A percentile compares a stretch with the other conserved stretches of the same genome.
These are phyloP conservation scores for Saccharomycopsis guyanensis DNA, from an alignment of 805 yeast genomes.

Conservation along the genomic window DNA sequence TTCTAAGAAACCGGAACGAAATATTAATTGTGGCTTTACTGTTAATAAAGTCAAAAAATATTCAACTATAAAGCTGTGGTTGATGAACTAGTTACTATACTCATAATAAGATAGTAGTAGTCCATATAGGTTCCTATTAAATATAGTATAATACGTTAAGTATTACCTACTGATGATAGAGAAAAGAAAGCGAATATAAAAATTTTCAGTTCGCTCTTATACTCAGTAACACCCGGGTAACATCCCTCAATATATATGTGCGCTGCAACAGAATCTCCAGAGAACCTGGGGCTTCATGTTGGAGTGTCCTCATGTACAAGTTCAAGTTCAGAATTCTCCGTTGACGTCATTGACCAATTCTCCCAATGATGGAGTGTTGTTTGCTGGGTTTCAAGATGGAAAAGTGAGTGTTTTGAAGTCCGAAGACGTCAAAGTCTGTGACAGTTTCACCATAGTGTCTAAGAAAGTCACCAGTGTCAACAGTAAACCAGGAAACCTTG, in stretches of 20 bases:
- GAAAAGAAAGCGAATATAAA: conserved; percentile 12
- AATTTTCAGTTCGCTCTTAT: neutral
- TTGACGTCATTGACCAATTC: conserved; percentile 8
- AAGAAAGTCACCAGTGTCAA: conserved; percentile 4
- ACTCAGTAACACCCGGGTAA: conserved; percentile 1
- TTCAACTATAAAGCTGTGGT: conserved; percentile 23
- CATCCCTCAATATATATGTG: neutral
- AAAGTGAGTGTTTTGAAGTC: conserved; percentile 8
- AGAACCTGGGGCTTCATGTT: neutral
- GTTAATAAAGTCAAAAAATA: conserved; percentile 23
- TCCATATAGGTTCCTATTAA: conserved; percentile 19
- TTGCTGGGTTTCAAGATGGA: conserved; percentile 15
- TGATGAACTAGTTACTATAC: conserved; percentile 14
- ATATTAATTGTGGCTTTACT: conserved; percentile 22
- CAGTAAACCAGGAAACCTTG: neutral
- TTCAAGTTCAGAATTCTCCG: conserved; percentile 11
- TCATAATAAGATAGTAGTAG: conserved; percentile 20
- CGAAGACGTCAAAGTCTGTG: neutral
- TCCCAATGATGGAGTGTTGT: conserved; percentile 3
- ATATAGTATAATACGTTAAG: conserved; percentile 21
- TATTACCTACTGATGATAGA: conserved; percentile 22
- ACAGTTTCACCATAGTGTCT: conserved; percentile 8
- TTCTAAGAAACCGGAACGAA: conserved; percentile 23
- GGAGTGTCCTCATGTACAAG: neutral
- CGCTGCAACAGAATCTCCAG: neutral